These are phyloP conservation scores for Lojkania enalia DNA, from an alignment of 2,329 filamentous ascomycete species.

Conservation along the genomic window DNA sequence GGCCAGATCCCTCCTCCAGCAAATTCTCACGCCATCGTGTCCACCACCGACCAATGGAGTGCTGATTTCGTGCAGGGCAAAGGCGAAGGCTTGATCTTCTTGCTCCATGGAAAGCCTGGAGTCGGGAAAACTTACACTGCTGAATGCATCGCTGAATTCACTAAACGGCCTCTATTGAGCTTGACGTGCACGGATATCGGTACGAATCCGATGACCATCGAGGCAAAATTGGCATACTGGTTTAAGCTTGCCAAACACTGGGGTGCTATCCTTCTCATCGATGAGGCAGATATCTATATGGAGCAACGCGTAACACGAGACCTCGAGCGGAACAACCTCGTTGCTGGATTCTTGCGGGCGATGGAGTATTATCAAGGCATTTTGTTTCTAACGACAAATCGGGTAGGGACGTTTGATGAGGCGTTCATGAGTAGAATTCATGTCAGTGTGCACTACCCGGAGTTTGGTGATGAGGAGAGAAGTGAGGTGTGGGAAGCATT, in stretches of 20 bases:
- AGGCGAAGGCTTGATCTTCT: constrained; percentile 25
- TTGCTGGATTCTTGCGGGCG: constrained; percentile 42
- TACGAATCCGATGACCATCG: constrained; percentile 16
- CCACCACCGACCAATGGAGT: constrained; percentile 4
- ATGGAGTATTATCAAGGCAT: constrained; percentile 48
- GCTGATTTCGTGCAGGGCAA: constrained; percentile 18
- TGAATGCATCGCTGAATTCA: constrained; percentile 22
- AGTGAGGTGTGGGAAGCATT: constrained; percentile 29
- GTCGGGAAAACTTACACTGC: constrained; percentile 31
- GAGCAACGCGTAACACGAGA: constrained; percentile 36
- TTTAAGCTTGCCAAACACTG: constrained; percentile 21
- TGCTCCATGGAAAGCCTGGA: constrained; percentile 27
- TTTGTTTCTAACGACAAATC: constrained; percentile 43
- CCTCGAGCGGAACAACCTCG: constrained; percentile 36
- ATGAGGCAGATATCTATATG: constrained; percentile 45
- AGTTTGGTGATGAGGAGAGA: constrained; percentile 19
- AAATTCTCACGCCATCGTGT: constrained; percentile 1
- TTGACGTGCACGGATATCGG: constrained; percentile 24
- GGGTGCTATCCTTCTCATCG: constrained; percentile 32
- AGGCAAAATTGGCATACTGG: constrained; percentile 16
- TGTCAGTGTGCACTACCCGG: constrained; percentile 70
- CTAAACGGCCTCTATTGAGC: constrained; percentile 18
- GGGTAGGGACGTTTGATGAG: constrained; percentile 70
- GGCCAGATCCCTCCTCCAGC: not conserved
- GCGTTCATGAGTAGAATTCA: constrained; percentile 87